These are phyloP conservation scores for Termitomyces sp. DNA, from an alignment of 768 basidiomycete genomes.

Conservation along the genomic window DNA sequence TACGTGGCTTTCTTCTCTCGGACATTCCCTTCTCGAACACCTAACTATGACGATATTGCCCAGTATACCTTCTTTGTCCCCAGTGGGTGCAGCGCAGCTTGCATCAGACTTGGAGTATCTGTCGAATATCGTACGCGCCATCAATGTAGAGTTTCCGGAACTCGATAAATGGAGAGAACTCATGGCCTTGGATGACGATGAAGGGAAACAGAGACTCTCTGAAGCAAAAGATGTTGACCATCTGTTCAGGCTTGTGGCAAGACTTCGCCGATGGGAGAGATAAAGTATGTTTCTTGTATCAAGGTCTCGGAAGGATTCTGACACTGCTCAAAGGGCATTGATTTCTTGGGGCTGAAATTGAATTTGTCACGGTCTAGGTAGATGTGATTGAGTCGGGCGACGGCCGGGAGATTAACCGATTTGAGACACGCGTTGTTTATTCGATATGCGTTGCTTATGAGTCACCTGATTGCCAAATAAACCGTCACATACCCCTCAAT, in stretches of 20 bases:
- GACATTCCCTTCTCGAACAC: conserved; percentile 70
- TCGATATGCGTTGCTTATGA: conserved; percentile 1
- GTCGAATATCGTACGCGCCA: conserved; percentile 81
- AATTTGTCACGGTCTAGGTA: not conserved
- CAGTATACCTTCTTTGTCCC: conserved; percentile 54
- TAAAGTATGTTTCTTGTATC: not conserved
- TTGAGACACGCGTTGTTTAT: conserved; percentile 2
- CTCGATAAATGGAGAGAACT: conserved; percentile 77
- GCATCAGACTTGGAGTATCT: conserved; percentile 86
- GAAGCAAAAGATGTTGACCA: conserved; percentile 24
- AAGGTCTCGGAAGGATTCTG: not conserved
- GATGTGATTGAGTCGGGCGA: not conserved
- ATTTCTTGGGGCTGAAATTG: not conserved
- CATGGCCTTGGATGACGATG: conserved; percentile 55
- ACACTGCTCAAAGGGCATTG: not conserved
- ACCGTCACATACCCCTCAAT: no score
- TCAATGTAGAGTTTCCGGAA: conserved; percentile 83
- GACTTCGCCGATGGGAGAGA: conserved; percentile 19
- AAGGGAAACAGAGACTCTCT: conserved; percentile 27
- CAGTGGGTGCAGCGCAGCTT: conserved; percentile 76
- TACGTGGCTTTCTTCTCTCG: conserved; percentile 91
- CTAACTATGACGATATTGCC: conserved; percentile 71
- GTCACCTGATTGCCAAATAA: conserved; percentile 4
- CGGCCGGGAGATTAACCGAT: not conserved
- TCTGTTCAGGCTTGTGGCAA: conserved; percentile 31